phyloP scores from a whole-genome alignment of 768 basidiomycete genomes.

The Lactarius indigo region DNA sequence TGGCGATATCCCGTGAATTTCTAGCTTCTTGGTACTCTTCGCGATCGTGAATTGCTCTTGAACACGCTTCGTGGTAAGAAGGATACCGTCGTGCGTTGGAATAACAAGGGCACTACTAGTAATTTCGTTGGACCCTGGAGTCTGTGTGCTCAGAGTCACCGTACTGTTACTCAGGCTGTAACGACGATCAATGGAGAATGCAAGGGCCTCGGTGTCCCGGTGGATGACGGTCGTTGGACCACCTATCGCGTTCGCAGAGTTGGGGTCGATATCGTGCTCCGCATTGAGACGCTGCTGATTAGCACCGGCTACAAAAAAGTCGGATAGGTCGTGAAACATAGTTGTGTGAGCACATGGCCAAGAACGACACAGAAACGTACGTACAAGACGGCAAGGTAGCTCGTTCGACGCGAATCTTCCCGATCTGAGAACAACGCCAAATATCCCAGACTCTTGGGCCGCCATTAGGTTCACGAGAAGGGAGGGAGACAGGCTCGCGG shows the following conservation, averaged over 20 bases:
- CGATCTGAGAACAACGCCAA: conserved; percentile 35
- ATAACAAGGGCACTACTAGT: conserved; percentile 7
- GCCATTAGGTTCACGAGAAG: conserved; percentile 17
- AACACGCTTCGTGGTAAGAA: conserved; percentile 74
- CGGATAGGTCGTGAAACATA: conserved; percentile 6
- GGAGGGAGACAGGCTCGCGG: not conserved
- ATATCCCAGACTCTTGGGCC: conserved; percentile 15
- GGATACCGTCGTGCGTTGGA: conserved; percentile 38
- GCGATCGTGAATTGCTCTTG: conserved; percentile 54
- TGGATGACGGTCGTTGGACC: conserved; percentile 71
- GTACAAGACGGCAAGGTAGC: conserved; percentile 20
- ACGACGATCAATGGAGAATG: conserved; percentile 75
- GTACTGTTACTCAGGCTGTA: conserved; percentile 37
- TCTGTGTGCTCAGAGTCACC: conserved; percentile 22
- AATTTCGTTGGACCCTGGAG: conserved; percentile 19
- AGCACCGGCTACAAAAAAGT: conserved; percentile 41
- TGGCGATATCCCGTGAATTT: no score
- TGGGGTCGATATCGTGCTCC: conserved; percentile 51
- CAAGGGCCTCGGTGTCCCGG: conserved; percentile 75
- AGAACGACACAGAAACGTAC: not conserved
- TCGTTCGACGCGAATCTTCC: conserved; percentile 30
- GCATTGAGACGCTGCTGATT: conserved; percentile 67
- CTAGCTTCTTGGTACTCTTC: no score
- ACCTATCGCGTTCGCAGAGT: conserved; percentile 39
- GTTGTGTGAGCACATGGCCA: not conserved